phyloP scores from a whole-genome alignment of 768 basidiomycete species.

The Rhizopogon vinicolor region DNA sequence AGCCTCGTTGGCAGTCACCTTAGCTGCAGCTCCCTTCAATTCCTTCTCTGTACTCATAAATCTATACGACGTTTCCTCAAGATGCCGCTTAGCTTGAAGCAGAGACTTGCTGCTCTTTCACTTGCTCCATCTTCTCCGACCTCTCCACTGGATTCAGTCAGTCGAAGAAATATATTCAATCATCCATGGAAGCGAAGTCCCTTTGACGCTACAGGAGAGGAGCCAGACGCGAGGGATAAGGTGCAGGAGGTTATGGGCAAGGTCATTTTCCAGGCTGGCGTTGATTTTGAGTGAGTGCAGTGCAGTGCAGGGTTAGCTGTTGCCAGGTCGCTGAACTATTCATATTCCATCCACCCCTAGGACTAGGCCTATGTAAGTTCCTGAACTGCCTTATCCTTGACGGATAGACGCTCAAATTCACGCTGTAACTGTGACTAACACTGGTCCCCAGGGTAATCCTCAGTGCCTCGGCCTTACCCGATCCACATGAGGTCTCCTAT shows the following conservation, averaged over 20 bases:
- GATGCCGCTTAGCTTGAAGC: conserved; percentile 50
- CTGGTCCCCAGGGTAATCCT: conserved; percentile 64
- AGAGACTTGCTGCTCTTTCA: conserved; percentile 61
- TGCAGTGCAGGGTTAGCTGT: background rate
- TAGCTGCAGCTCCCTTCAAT: background rate
- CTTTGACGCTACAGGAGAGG: conserved; percentile 19
- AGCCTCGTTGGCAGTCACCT: background rate
- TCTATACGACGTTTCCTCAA: background rate
- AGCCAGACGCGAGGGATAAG: conserved; percentile 31
- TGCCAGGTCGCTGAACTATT: conserved; percentile 4
- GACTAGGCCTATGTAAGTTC: conserved; percentile 79
- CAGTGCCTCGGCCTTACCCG: conserved; percentile 78
- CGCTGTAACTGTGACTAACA: background rate
- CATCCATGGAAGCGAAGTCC: conserved; percentile 48
- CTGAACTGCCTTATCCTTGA: background rate
- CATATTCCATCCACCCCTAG: conserved; percentile 32
- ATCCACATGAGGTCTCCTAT: conserved; percentile 72
- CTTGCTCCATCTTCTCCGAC: conserved; percentile 48
- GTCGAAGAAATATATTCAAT: conserved; percentile 39
- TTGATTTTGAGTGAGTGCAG: conserved; percentile 76
- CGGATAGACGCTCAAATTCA: background rate
- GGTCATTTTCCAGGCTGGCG: conserved; percentile 85
- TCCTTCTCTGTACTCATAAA: background rate
- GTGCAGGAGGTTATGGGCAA: conserved; percentile 63
- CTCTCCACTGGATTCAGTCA: conserved; percentile 24